These are phyloP conservation scores for Zygoascus sp. DNA, from an alignment of 1,139 yeast genomes.

Conservation along the genomic window DNA sequence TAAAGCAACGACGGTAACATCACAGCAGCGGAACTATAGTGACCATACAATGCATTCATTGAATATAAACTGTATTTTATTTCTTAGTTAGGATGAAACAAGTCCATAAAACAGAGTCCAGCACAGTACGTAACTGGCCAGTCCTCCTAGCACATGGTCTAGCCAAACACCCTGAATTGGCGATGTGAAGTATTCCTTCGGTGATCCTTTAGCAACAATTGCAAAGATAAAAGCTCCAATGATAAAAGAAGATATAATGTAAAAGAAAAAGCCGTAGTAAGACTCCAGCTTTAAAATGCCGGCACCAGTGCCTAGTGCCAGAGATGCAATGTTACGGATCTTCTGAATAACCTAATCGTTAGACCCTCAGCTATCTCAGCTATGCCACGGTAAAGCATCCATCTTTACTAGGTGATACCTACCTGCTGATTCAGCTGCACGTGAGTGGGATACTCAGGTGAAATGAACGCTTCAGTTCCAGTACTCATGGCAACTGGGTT, in stretches of 20 bases:
- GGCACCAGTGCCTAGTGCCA: conserved; percentile 64
- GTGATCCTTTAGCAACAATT: conserved; percentile 42
- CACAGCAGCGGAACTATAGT: too few species aligned
- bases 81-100: conserved; percentile 40
- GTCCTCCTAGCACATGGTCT: conserved; percentile 51
- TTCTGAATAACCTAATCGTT: conserved; percentile 15
- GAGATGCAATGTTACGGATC: conserved; percentile 59
- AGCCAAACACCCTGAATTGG: conserved; percentile 57
- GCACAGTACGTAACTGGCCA: conserved; percentile 72
- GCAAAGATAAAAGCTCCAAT: conserved; percentile 43
- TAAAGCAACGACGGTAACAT: too few species aligned
- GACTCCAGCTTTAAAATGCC: conserved; percentile 72
- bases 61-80: too few species aligned
- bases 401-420: conserved; percentile 2
- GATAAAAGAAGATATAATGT: conserved; percentile 45
- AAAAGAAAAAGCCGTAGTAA: conserved; percentile 56
- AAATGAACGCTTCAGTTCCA: conserved; percentile 16
- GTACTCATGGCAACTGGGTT: conserved; percentile 11
- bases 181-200: conserved; percentile 46
- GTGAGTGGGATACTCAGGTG: conserved; percentile 23
- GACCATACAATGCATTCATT: conserved; percentile 11
- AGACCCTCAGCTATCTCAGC: too few species aligned
- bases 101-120: conserved; percentile 82
- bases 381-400: too few species aligned
- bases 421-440: conserved; percentile 20